Evolutionary conservation across 1,139 yeast genomes (phyloP), one percentile per base, ranked within the genome.

Genomic region (Wickerhamiella pararugosa): DNA sequence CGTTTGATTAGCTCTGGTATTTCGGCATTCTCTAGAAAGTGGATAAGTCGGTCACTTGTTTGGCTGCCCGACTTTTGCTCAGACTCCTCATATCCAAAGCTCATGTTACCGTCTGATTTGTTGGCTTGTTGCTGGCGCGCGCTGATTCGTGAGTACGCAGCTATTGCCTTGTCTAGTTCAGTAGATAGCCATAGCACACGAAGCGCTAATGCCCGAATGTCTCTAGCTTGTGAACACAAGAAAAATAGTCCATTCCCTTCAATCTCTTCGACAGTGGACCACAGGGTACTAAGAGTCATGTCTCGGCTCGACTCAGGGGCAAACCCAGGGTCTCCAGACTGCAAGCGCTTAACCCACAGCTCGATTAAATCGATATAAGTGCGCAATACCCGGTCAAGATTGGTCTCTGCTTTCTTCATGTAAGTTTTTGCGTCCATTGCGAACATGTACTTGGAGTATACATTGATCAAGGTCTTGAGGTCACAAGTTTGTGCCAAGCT

Each of bases 171-270:
- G 56, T 90, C 98, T 62, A 90, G 86, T 47, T 76, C 80, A 27
- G 83, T 84, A 2, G 84, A 83, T 15, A 86, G 66, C 51, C 77
- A 71, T 45, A 92, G 60, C 7, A 92, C 76, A 11, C 78, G 70
- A 4, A 87, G 67, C 1, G 94, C 97, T 44, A 76, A 64, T 47
- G 75, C 76, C 43, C 98, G 68, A 9, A 83, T 71, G 33, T 72
- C 69, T 31, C 82, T 70, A 53, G 86, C 95, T 54, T 84, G 94
- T 2, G 94, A 82, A 54, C 95, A 84, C 29, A 92, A 65, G 56
- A 92, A 90, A 57, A 83, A 90, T 33, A 92, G 62, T 0, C 96
- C 99, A 56, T 87, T 84, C 0, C 98, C 97, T 61, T 92, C 98
- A 6, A 87, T 81, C 50, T 87, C 96, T 58, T 90, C 97, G 40